Evolutionary conservation across 176 grass and related monocot species (phyloP), one percentile per base, ranked within the genome.

Genomic region (Phragmites australis): DNA sequence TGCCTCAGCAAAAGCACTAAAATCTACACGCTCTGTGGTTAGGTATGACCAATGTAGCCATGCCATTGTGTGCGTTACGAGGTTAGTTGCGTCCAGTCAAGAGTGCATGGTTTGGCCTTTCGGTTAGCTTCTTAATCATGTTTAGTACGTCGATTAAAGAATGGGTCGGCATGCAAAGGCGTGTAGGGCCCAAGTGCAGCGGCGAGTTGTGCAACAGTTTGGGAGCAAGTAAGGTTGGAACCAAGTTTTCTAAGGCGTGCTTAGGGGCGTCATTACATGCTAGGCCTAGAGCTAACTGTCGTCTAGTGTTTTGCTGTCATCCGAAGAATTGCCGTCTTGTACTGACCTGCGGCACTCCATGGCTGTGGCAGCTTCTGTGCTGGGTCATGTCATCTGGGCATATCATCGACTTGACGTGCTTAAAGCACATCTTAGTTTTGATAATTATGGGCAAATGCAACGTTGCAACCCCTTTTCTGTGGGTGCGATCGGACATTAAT

Each of bases 331-430:
- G 61, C 22, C 60, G 70, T 73, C 18, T 80, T 84, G 81, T 74
- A 84, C 60, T 15, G 75, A 26, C 43, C 27, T 41, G 68, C n/a
- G 16, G 69, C 81, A 80, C 32, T 68, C 75, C 81, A 52, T 27
- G 53, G 69, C 32, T 9, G 51, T 75, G 81, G 87, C 75, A 17
- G 4, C 52, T 70, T 80, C 19, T 75, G 87, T 75, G 60, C 76
- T 81, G 23, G 34, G 68, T 79, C 78, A 84, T 75, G 75, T 79
- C 78, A 84, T 75, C 68, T 84, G 87, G 75, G 59, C 65, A 65
- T 75, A 61, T 84, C 61, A 84, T 84, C 84, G 75, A 26, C 68
- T 75, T 72, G 51, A 67, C 40, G 47, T 67, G 68, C 49, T 83
- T 62, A 39, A 44, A 30, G 42, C 8, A 14, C 34, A 9, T 67